Evolutionary conservation across 2,329 filamentous ascomycete genomes (phyloP).

Genomic region (Biscogniauxia marginata): DNA sequence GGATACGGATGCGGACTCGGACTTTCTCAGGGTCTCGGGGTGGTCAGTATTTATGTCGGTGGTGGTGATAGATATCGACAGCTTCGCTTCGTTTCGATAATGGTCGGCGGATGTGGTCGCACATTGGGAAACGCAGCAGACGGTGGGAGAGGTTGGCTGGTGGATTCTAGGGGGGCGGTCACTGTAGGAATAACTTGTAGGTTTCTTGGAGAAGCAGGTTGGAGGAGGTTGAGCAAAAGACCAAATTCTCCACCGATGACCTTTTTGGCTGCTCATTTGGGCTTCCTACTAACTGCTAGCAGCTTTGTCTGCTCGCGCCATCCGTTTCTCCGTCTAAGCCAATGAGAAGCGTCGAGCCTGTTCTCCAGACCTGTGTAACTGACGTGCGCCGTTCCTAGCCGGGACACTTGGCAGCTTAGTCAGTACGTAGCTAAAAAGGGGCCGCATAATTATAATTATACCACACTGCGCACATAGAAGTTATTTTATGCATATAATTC

Average conservation of each 20-base stretch:
- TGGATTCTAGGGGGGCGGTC: conserved; percentile 9
- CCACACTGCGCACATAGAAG: too few relatives aligned
- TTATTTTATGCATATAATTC: too few relatives aligned
- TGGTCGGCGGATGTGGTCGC: conserved; percentile 23
- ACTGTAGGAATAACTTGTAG: neutral
- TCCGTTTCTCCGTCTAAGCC: conserved; percentile 23
- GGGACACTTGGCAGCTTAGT: too few relatives aligned
- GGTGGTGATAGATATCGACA: conserved; percentile 11
- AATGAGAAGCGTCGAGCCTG: conserved; percentile 12
- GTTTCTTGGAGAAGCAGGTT: conserved; percentile 2
- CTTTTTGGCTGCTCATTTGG: conserved; percentile 17
- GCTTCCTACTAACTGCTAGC: neutral
- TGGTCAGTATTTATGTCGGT: conserved; percentile 1
- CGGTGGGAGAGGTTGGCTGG: conserved; percentile 9
- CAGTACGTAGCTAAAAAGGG: too few relatives aligned
- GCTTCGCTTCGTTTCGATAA: conserved; percentile 16
- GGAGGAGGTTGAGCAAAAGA: conserved; percentile 14
- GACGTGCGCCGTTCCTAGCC: too few relatives aligned
- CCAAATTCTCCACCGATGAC: conserved; percentile 21
- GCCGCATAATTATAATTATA: too few relatives aligned
- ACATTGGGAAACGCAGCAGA: conserved; percentile 23
- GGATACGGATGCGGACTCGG: neutral
- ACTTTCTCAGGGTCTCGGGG: too few relatives aligned
- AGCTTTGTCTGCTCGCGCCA: conserved; percentile 11
- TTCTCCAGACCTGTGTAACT: neutral